These are phyloP conservation scores for Emmonsia crescens DNA, from an alignment of 2,329 filamentous ascomycete genomes.

Conservation along the genomic window DNA sequence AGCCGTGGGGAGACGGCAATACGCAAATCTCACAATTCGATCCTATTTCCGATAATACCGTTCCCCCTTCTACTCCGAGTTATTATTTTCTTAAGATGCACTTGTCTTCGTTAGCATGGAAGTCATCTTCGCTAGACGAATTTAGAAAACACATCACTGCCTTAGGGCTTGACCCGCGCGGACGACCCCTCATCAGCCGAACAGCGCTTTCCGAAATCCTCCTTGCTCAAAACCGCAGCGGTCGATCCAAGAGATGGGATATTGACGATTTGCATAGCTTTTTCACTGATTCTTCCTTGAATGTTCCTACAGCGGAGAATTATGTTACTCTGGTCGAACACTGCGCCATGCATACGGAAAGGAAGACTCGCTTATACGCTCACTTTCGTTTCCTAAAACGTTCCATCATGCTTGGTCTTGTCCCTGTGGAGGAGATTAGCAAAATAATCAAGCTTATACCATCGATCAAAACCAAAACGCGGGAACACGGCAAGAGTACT, in stretches of 20 bases:
- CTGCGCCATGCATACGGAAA: conserved; percentile 15
- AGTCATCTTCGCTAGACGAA: not conserved
- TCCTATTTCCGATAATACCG: not conserved
- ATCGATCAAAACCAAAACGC: conserved; percentile 11
- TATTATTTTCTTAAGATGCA: not conserved
- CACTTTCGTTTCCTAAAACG: conserved; percentile 20
- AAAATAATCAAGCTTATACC: conserved; percentile 23
- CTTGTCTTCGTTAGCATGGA: not conserved
- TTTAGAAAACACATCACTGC: not conserved
- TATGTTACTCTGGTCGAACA: conserved; percentile 22
- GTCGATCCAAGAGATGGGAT: conserved; percentile 5
- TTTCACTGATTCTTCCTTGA: conserved; percentile 27
- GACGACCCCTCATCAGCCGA: not conserved
- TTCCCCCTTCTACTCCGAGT: not conserved
- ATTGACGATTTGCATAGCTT: conserved; percentile 22
- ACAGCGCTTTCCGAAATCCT: conserved; percentile 16
- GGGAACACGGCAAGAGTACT: conserved; percentile 4
- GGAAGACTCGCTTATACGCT: conserved; percentile 13
- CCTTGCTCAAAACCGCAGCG: not conserved
- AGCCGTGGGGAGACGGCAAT: not conserved
- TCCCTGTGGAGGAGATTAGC: conserved; percentile 24
- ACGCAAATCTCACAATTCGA: not conserved
- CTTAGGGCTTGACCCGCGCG: not conserved
- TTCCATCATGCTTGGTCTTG: conserved; percentile 25
- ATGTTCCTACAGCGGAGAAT: conserved; percentile 26